Percentiles rank a stretch among this genome's conserved stretches.
Evolutionary conservation across 306 rosid genomes (phyloP).

Genomic region (Prosopis cineraria): DNA sequence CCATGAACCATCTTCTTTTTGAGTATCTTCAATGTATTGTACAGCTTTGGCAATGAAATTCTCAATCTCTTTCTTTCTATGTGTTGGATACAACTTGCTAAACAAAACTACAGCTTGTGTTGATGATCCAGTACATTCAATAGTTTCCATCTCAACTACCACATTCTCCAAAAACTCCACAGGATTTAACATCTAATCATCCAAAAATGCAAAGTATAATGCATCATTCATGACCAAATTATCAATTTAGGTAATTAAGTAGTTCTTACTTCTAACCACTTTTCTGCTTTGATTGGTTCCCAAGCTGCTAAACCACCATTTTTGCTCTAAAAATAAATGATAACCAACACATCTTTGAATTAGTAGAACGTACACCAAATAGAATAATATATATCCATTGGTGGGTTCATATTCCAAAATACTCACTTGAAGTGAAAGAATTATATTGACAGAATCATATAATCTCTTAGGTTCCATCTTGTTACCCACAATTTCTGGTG

Average conservation of each 20-base stretch:
- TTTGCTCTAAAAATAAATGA: conserved; percentile 37
- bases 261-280: conserved; percentile 49
- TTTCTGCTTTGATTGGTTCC: conserved; percentile 29
- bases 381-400: neutral
- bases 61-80: neutral
- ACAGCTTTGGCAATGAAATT: neutral
- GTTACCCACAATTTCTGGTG: neutral
- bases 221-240: too few species aligned
- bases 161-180: neutral
- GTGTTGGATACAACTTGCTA: neutral
- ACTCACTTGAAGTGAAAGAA: conserved; percentile 50
- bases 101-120: neutral
- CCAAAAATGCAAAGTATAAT: too few species aligned
- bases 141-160: conserved; percentile 9
- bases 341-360: neutral
- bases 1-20: neutral
- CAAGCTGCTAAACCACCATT: conserved; percentile 48
- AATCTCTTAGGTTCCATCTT: conserved; percentile 5
- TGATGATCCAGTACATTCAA: conserved; percentile 36
- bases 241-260: too few species aligned
- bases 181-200: neutral
- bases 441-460: conserved; percentile 49
- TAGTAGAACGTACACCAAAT: neutral
- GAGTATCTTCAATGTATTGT: neutral
- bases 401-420: neutral